Base-by-base conservation (phyloP, 1,284 basidiomycete genomes). In the Sparassis latifolia region DNA sequence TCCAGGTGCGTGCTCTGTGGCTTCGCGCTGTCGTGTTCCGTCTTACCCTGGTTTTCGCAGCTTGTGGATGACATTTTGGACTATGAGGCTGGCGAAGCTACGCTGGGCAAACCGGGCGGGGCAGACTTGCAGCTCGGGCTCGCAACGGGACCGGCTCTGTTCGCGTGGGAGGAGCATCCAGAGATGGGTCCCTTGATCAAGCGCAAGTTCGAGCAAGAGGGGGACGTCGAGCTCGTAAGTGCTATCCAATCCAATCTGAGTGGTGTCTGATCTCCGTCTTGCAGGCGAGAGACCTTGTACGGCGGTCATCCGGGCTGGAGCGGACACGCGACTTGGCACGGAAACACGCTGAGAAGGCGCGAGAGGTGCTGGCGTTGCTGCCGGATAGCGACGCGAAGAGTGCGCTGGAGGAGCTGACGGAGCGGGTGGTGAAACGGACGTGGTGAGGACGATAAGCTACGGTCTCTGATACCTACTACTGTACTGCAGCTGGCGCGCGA, bases 11-110 rank as follows among this genome's bases (percentile, higher is more conserved):
- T 72, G 7, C n/a, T n/a, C 7, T 37, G 12, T 37, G 35, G 35
- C 35, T 37, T 37, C 7, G 20, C 20, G 20, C 20, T 20, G 20
- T 20, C 20, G 20, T 20, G 20, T 20, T 20, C 20, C 48, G 5
- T 47, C 38, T 20, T 43, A 28, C 42, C 28, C 28, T 10, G n/a
- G 3, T 33, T 0, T 12, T 30, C 45, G 9, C 66, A 97, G 93
- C 84, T 99, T 29, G 84, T 96, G 45, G 92, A 98, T 66, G 96
- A 99, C 66, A 79, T 93, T 50, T 74, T 94, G 27, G 93, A 97
- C 69, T 94, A 89, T 67, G 84, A 90, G 39, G 79, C 86, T 3
- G 75, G 77, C 52, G 72, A 78, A 38, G 75, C 77, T 0, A 75
- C 82, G 0, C 76, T 94, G 12, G 92, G 92, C 45, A 96, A 96